phyloP scores from a whole-genome alignment of 495 filamentous ascomycete genomes.

The Alectoria sarmentosa region DNA sequence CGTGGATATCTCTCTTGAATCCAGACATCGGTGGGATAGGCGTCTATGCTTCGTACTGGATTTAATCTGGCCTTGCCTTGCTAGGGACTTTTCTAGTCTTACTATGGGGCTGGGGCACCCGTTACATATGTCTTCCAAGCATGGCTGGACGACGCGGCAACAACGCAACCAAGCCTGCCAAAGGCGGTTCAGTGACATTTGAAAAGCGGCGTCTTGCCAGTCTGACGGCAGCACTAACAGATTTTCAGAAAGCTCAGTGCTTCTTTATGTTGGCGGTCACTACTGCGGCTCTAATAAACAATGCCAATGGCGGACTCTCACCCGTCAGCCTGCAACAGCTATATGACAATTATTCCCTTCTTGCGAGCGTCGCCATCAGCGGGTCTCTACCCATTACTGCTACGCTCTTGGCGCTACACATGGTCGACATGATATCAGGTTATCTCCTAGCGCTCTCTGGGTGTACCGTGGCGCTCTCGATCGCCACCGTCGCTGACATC shows the following conservation, averaged over 20 bases:
- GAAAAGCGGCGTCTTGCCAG: conserved; percentile 9
- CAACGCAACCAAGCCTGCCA: neutral
- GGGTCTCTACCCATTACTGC: conserved; percentile 24
- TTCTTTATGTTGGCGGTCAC: conserved; percentile 26
- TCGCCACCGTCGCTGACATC: conserved; percentile 19
- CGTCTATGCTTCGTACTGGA: conserved; percentile 24
- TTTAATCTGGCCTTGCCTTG: conserved; percentile 20
- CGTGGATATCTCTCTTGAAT: neutral
- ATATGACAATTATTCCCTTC: conserved; percentile 18
- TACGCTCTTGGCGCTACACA: conserved; percentile 21
- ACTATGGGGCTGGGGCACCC: conserved; percentile 12
- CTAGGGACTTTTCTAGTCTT: conserved; percentile 14
- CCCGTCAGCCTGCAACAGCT: conserved; percentile 22
- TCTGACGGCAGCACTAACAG: conserved; percentile 14
- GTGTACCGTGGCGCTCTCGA: conserved; percentile 18
- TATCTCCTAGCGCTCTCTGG: conserved; percentile 21
- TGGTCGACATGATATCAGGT: conserved; percentile 23
- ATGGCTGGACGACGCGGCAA: conserved; percentile 3
- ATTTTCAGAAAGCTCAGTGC: conserved; percentile 25
- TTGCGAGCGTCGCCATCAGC: conserved; percentile 17
- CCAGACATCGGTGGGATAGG: conserved; percentile 21
- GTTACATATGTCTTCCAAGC: neutral
- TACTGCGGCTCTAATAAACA: conserved; percentile 21
- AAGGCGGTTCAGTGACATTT: neutral
- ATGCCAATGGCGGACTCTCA: conserved; percentile 15